phyloP scores from a whole-genome alignment of 768 basidiomycete species.

The Strobilomyces dryophilus region DNA sequence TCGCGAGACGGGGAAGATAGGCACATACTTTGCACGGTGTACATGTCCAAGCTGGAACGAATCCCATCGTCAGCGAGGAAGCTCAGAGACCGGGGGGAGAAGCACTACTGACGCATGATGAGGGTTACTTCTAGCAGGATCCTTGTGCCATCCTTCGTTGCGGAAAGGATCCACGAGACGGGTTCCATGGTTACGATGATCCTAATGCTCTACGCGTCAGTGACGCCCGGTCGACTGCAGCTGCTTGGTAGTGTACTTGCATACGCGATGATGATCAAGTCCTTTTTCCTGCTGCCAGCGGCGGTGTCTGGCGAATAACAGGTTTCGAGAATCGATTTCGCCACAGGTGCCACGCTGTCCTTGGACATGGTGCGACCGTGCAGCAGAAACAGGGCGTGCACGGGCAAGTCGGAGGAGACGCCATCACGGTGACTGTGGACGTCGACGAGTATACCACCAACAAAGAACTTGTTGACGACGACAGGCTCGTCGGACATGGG shows the following conservation, averaged over 20 bases:
- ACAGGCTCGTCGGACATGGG: slow-evolving; percentile 18
- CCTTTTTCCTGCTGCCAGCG: slow-evolving; percentile 13
- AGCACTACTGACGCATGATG: slow-evolving; percentile 26
- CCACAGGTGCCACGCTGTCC: slow-evolving; percentile 9
- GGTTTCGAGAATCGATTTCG: slow-evolving; percentile 21
- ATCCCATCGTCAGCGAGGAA: slow-evolving; percentile 2
- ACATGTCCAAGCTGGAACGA: slow-evolving; percentile 26
- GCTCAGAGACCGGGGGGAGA: background rate
- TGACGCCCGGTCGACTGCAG: background rate
- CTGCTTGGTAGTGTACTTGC: slow-evolving; percentile 14
- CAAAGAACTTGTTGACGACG: slow-evolving; percentile 9
- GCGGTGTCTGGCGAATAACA: slow-evolving; percentile 7
- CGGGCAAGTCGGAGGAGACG: slow-evolving; percentile 16
- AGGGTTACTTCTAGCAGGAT: slow-evolving; percentile 21
- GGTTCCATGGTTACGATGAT: slow-evolving; percentile 31
- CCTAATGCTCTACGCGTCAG: slow-evolving; percentile 13
- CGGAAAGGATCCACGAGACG: slow-evolving; percentile 23
- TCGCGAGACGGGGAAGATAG: background rate
- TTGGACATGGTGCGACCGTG: slow-evolving; percentile 24
- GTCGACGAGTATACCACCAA: slow-evolving; percentile 27
- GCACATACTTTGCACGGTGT: slow-evolving; percentile 29
- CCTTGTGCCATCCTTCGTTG: slow-evolving; percentile 24
- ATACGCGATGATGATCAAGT: slow-evolving; percentile 26
- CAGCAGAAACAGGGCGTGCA: slow-evolving; percentile 26
- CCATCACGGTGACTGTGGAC: slow-evolving; percentile 20